Base-by-base conservation (phyloP, 495 filamentous ascomycete species). In the Pyrenula aspistea region DNA sequence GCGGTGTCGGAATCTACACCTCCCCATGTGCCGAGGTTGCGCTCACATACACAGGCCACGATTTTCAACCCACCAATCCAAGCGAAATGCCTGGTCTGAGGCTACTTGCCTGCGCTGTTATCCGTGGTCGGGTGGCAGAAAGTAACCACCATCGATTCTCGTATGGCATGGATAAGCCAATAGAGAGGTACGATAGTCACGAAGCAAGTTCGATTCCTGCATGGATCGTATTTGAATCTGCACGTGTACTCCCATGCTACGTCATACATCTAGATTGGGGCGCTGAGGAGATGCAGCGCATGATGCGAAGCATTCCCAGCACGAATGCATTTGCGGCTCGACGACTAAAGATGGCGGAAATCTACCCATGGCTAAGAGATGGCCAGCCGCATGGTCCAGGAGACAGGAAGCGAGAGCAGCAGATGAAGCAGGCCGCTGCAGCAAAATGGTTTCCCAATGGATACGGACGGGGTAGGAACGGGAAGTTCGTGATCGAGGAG, bases 401-500 rank as follows among this genome's bases (percentile, higher is more conserved):
- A 8, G 50, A 52, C 50, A 52, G 20, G 19, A 19, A 10, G 8
- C 50, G 50, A 4, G 19, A 21, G 10, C 50, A 52, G 22, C 19
- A 20, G 10, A 24, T 4, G 50, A 52, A 52, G 19, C 50, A 52
- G 50, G 50, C 50, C 8, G 50, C 50, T 52, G 71, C 69, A 0
- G 49, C 61, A n/a, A 74, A 74, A 53, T 73, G 65, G 58, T 74
- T 74, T 54, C 69, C 71, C 2, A 72, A 70, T 53, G 71, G 71
- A 11, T 74, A 62, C 59, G 71, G 71, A 0, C 68, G 69, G 2
- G 65, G 68, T n/a, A 68, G 58, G 1, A 68, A 65, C 3, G 61
- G 59, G 0, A 61, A 24, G 24, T 68, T 73, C 24, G 68, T 70
- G 1, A 67, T 74, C 53, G 69, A 74, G 56, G 71, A 74, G 55